Base-by-base conservation (phyloP, 805 yeast genomes). In the Metschnikowia sp. region DNA sequence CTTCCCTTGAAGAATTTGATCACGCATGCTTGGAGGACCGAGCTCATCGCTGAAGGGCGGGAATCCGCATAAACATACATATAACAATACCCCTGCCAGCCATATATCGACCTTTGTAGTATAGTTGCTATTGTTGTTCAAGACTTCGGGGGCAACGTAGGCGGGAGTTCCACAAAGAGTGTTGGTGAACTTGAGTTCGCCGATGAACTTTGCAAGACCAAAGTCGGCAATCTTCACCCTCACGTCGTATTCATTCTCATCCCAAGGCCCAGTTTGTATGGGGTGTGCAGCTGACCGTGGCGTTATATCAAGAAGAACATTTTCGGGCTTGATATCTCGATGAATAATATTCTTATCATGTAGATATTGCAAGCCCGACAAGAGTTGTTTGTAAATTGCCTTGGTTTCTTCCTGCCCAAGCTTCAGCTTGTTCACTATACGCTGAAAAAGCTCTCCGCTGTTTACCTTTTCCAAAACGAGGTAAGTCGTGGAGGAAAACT, bases 131-230 rank as follows among this genome's bases (percentile, higher is more conserved):
- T 71, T 68, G 10, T 76, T 72, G 63, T 82, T 81, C 29, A 80
- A 57, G 7, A 87, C 85, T 58, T 87, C 95, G 0, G 95, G 95
- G 0, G 94, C 94, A 15, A 87, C 94, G 59, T 87, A 87, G 0
- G 92, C 89, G 0, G 95, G 95, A 0, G 95, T 87, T 2, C 95
- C 95, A 66, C 95, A 87, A 36, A 87, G 64, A 0, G 95, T 87
- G 55, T 82, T 82, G 9, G 95, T 85, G 60, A 85, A 85, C 50
- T 82, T 79, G 52, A 81, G 66, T 55, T 84, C 89, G 7, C 92
- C 92, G 38, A 86, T 77, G 53, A 79, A 78, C 60, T 80, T 80
- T 3, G 84, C 84, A 36, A 80, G 63, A 0, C 97, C 97, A 65
- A 87, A 87, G 65, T 87, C 95, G 1, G 92, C 94, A 42, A 87